Evolutionary conservation across 495 filamentous ascomycete species (phyloP).

Genomic region (Cenococcum geophilum): DNA sequence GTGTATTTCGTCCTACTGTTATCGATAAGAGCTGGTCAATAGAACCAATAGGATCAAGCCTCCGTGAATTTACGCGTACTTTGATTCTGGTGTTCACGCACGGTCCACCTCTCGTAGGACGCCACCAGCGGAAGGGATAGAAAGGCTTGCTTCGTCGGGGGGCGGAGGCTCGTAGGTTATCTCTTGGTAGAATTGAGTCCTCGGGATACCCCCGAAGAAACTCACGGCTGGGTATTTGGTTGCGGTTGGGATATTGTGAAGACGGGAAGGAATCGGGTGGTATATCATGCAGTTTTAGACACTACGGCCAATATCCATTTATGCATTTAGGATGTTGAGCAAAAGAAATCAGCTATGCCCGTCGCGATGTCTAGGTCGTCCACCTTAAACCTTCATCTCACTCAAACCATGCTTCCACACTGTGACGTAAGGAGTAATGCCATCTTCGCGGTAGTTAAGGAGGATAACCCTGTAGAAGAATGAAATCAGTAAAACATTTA

Average conservation of each 20-base stretch:
- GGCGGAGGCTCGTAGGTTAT: no score
- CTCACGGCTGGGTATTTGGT: no score
- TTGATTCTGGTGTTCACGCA: no score
- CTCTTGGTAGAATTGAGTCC: no score
- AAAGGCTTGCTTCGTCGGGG: no score
- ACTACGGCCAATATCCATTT: conserved; percentile 23
- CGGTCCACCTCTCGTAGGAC: no score
- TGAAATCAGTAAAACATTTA: conserved; percentile 11
- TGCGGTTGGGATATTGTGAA: background rate
- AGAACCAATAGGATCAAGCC: no score
- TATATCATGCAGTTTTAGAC: conserved; percentile 16
- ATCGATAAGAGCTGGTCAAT: no score
- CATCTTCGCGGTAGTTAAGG: conserved; percentile 96
- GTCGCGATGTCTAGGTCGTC: background rate
- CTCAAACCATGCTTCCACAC: conserved; percentile 94
- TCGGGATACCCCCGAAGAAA: no score
- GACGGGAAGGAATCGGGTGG: background rate
- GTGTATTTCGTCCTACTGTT: no score
- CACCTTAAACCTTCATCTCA: conserved; percentile 78
- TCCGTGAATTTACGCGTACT: no score
- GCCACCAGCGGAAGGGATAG: no score
- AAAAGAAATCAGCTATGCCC: conserved; percentile 4
- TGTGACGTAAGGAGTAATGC: conserved; percentile 78
- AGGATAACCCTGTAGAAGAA: conserved; percentile 65
- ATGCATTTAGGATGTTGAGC: conserved; percentile 20